Conservation (phyloP, 2,329 filamentous ascomycete genomes). For the Epichloe festucae region DNA sequence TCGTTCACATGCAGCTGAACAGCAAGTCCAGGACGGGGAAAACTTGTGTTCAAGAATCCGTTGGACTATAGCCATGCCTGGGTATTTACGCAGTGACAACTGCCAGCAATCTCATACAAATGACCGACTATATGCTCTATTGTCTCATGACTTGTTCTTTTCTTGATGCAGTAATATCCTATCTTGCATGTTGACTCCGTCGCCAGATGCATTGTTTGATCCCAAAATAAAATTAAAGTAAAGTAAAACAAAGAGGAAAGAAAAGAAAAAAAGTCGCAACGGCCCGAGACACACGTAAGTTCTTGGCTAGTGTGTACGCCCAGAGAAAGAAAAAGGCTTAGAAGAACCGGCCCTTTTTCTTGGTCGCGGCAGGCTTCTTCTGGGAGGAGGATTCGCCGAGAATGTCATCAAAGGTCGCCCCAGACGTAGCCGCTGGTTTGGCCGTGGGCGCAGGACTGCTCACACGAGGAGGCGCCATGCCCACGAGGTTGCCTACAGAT, state of each 20-base stretch:
- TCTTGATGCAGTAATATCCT: not conserved
- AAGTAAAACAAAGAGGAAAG: not conserved
- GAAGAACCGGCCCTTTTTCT: constrained; percentile 31
- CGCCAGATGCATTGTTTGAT: constrained; percentile 1
- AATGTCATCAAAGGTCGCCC: constrained; percentile 37
- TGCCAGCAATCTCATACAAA: too few relatives aligned
- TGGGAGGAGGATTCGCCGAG: constrained; percentile 19
- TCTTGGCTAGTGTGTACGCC: not conserved
- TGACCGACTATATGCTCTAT: not conserved
- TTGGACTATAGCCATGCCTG: too few relatives aligned
- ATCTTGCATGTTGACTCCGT: not conserved
- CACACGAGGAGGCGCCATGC: constrained; percentile 8
- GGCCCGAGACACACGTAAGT: not conserved
- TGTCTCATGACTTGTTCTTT: constrained; percentile 10
- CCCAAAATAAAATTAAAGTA: not conserved
- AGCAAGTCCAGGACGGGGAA: too few relatives aligned
- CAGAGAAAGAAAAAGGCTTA: constrained; percentile 8
- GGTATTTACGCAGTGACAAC: too few relatives aligned
- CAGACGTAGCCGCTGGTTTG: constrained; percentile 14
- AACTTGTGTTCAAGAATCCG: too few relatives aligned
- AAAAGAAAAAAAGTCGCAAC: not conserved
- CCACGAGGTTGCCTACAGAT: constrained; percentile 24
- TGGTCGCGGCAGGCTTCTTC: constrained; percentile 17
- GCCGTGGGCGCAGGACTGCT: constrained; percentile 9
- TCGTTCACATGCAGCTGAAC: too few relatives aligned